Base-by-base conservation (phyloP, 352 stramenopile genomes). In the Phytophthora chlamydospora region DNA sequence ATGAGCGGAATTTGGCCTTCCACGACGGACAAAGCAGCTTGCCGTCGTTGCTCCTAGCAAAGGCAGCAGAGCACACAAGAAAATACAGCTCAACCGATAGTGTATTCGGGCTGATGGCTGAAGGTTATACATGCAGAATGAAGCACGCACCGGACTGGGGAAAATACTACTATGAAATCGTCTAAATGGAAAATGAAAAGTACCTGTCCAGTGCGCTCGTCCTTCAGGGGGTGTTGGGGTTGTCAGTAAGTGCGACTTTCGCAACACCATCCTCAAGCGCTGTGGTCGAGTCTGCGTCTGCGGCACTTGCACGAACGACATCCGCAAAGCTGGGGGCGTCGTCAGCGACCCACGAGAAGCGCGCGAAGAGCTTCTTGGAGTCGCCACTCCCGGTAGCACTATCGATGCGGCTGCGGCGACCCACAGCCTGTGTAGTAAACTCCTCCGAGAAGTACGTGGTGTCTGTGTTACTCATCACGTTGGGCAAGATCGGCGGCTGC, bases 391-490 rank as follows among this genome's bases (percentile, higher is more conserved):
- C 50, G 17, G 32, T 51, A 11, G 45, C 27, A 53, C 52, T 75
- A 24, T 76, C 77, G 12, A 74, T 68, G 38, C 70, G 77, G 51
- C 83, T 91, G 29, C 59, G 75, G 1, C 78, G 76, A 29, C 80
- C 83, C 9, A 93, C 83, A 0, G 62, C 69, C 35, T 87, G 71
- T 6, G 78, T 82, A 11, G 83, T 96, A 48, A 93, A 98, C 53
- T 98, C 92, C 43, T 98, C 80, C 21, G 96, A 90, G 61, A 98
- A 98, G 75, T 98, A 93, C 40, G 83, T 81, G n/a, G 96, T 91
- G 74, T 98, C 96, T 13, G 89, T 77, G 61, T 90, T 89, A 68
- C 82, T 90, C 41, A 90, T 68, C 14, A 98, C 81, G 39, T 80
- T 83, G n/a, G 95, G 92, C 31, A 92, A 62, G 38, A 98, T 91